A percentile compares a stretch with the other conserved stretches of the same genome.
These are phyloP conservation scores for Oryza coarctata DNA, from an alignment of 176 grass and related monocot genomes.

Conservation along the genomic window DNA sequence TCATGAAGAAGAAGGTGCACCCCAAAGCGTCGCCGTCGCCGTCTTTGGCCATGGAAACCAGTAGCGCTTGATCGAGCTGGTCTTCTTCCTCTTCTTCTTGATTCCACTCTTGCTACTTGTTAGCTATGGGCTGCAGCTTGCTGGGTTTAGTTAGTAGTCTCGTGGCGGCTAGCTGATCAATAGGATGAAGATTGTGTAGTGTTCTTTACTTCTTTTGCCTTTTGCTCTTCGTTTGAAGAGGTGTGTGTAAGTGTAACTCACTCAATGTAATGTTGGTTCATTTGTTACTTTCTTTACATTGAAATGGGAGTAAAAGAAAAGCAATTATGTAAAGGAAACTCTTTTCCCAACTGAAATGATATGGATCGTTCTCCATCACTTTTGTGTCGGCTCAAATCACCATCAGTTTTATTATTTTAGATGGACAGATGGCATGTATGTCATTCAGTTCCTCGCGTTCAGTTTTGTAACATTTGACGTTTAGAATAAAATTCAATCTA, in stretches of 20 bases:
- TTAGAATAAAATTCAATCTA: too few relatives aligned
- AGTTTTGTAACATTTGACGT: too few relatives aligned
- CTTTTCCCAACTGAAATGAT: neutral
- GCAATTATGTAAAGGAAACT: neutral
- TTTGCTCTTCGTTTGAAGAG: neutral
- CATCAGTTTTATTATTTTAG: too few relatives aligned
- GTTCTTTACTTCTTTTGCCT: neutral
- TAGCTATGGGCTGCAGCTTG: neutral
- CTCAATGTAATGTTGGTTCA: neutral
- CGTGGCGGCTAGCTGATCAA: neutral
- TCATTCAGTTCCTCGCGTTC: too few relatives aligned
- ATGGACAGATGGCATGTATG: too few relatives aligned
- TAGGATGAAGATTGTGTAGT: neutral
- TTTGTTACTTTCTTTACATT: neutral
- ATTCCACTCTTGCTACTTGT: too few relatives aligned
- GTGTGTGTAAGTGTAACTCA: neutral
- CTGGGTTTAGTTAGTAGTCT: neutral
- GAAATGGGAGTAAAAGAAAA: neutral
- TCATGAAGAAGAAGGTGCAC: slow-evolving; percentile 31
- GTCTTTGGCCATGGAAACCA: neutral
- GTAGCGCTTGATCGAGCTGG: neutral
- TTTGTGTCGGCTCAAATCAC: neutral
- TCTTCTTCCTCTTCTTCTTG: too few relatives aligned
- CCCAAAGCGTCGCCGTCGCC: neutral
- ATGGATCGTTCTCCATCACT: neutral